These are phyloP conservation scores for Blastobotrys raffinosifermentans DNA, from an alignment of 1,139 yeast genomes.

Conservation along the genomic window DNA sequence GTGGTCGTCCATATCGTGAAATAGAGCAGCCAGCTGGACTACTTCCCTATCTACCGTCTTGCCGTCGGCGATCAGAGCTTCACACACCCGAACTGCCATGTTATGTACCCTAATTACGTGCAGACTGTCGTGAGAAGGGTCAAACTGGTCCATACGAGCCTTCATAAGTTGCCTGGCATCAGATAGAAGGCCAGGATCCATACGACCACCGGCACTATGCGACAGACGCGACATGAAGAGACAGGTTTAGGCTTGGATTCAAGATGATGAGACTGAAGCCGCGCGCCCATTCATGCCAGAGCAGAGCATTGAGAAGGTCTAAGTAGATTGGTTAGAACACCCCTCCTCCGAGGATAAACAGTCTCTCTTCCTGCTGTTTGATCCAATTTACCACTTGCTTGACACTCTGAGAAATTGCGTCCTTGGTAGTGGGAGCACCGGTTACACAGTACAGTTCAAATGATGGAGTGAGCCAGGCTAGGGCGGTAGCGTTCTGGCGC, in stretches of 20 bases:
- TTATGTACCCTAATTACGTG: constrained; percentile 31
- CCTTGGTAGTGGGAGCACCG: constrained; percentile 43
- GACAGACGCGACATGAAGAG: too few species aligned
- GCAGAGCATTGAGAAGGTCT: too few species aligned
- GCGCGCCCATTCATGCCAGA: too few species aligned
- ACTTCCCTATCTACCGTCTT: constrained; percentile 23
- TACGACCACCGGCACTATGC: too few species aligned
- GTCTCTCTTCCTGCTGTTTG: constrained; percentile 46
- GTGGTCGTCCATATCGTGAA: constrained; percentile 36
- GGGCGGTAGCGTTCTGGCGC: constrained; percentile 39
- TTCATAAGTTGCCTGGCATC: constrained; percentile 20
- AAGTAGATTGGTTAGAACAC: too few species aligned
- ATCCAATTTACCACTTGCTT: constrained; percentile 53
- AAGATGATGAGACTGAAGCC: too few species aligned
- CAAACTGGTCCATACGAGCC: constrained; percentile 26
- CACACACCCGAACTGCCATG: constrained; percentile 26
- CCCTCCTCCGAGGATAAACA: constrained; percentile 61
- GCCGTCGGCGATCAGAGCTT: constrained; percentile 9
- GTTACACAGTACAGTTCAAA: constrained; percentile 53
- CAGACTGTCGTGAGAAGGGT: constrained; percentile 31
- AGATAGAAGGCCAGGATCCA: constrained; percentile 1
- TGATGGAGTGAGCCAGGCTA: constrained; percentile 51
- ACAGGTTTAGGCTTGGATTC: too few species aligned
- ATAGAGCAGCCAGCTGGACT: constrained; percentile 34
- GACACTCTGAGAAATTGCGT: constrained; percentile 47